Base-by-base conservation (phyloP, 2,329 filamentous ascomycete genomes). In the Macrophomina phaseolina region DNA sequence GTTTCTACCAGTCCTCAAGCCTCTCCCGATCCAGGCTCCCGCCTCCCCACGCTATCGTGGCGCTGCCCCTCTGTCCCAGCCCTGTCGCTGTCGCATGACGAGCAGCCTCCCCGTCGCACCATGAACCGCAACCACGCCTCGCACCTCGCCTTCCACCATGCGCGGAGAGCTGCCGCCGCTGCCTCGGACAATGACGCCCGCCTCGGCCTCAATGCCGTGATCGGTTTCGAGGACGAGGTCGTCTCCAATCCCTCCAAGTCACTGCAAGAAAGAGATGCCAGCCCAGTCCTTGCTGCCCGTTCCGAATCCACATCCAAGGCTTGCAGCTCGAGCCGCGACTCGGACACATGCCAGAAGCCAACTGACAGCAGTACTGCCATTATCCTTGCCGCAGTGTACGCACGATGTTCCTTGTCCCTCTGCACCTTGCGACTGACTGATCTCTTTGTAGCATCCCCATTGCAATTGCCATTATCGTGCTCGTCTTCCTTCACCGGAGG, bases 401-500 rank as follows among this genome's bases (percentile, higher is more conserved):
- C 51, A n/a, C 53, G 14, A 23, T 51, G 5, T 32, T n/a, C 18
- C 32, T 49, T 18, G 12, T 40, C 40, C 32, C 30, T 12, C 8
- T 46, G 45, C 23, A 16, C 14, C 30, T 32, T 48, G 34, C 42
- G 32, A 32, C 48, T 66, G 32, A 32, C 51, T 67, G 42, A 66
- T 51, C 32, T 18, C 6, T 3, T 23, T 55, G 28, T 72, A 97
- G 94, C 49, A 88, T 98, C 64, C 94, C 95, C 0, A 75, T 97
- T 55, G 82, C 89, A 36, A 81, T 86, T 68, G 90, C 91, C 23
- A 76, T 90, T 1, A 75, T 88, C 56, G 86, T 93, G 1, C 81
- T 97, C 46, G 74, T 94, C 70, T 90, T 89, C 74, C 85, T 99
- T 42, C 94, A 97, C 76, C 88, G 92, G 63, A 87, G 92, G 77